Conservation (phyloP, 2,329 filamentous ascomycete species). For the Graphilbum sp. region DNA sequence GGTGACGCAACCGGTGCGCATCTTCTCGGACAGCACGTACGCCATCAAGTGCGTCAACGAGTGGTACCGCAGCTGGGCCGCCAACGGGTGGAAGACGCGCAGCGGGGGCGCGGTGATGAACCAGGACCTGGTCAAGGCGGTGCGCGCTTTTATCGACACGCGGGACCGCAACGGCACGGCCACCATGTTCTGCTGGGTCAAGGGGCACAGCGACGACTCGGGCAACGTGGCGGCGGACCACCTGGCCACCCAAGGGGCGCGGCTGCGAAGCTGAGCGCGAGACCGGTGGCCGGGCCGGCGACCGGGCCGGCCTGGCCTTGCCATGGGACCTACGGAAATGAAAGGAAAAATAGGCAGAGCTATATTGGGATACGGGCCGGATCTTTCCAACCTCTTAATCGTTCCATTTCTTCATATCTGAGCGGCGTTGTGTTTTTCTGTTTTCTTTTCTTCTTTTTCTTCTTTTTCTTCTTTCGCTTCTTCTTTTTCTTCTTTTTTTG, state of each 20-base stretch:
- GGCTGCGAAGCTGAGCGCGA: constrained; percentile 5
- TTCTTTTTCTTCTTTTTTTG: neutral
- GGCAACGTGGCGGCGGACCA: constrained; percentile 72
- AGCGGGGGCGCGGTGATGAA: constrained; percentile 58
- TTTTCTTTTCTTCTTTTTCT: neutral
- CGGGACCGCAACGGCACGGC: constrained; percentile 40
- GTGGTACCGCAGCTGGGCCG: constrained; percentile 68
- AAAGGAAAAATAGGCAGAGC: too few relatives aligned
- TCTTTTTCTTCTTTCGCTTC: neutral
- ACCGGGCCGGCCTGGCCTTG: too few relatives aligned
- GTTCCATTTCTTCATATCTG: too few relatives aligned
- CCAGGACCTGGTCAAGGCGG: constrained; percentile 61
- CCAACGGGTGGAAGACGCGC: constrained; percentile 61
- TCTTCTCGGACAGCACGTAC: constrained; percentile 83
- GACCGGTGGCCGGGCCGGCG: too few relatives aligned
- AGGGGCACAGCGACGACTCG: constrained; percentile 57
- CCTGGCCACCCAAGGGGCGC: constrained; percentile 54
- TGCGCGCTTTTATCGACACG: constrained; percentile 55
- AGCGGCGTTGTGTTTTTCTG: too few relatives aligned
- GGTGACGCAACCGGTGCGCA: constrained; percentile 49
- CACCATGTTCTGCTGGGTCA: constrained; percentile 75
- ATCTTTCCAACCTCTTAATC: too few relatives aligned
- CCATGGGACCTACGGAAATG: too few relatives aligned
- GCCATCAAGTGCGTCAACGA: constrained; percentile 75
- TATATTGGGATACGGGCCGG: too few relatives aligned